Evolutionary conservation across 2,329 filamentous ascomycete species (phyloP), one percentile per base, ranked within the genome.

Genomic region (Aspergillus quadricinctus): DNA sequence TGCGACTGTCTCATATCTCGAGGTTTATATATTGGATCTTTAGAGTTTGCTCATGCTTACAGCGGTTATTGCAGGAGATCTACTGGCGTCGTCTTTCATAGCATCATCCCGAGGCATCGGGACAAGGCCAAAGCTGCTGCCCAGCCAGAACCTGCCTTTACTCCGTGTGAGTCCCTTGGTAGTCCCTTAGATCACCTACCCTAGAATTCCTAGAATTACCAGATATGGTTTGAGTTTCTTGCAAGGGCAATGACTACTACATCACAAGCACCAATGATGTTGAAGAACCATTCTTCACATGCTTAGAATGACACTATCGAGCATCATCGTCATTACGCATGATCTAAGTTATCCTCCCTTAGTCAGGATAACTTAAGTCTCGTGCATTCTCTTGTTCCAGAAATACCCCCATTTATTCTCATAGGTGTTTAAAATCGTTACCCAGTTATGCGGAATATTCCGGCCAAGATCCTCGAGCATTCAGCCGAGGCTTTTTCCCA

Each of bases 401-500:
- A 37, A 43, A 43, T 21, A 43, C 40, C n/a, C 21, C 40, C 40
- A 10, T 21, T 21, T 21, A 11, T 43, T 11, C 31, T 17, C 5
- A 17, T 37, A 37, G 14, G 31, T 17, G 31, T 35, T 17, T 17
- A 17, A 14, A 7, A 17, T 37, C 5, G 6, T 17, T 37, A 37
- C 14, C 31, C 21, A 49, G 10, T 9, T 49, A 14, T 31, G 43
- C 52, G 57, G 57, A 43, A 53, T 41, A 54, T 55, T 54, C 59
- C 59, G 59, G 49, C 49, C 41, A 54, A 48, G 55, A 58, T 37
- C 50, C 52, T 55, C 52, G 56, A 48, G 17, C 25, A 2, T 48
- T 49, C 41, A 55, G 46, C 56, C 56, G 56, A 58, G 56, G 56
- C 52, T 45, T 49, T 57, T 57, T 14, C 53, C 49, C 27, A 23